These are phyloP conservation scores for Hypoxylon perforatum DNA, from an alignment of 495 filamentous ascomycete species.

Conservation along the genomic window DNA sequence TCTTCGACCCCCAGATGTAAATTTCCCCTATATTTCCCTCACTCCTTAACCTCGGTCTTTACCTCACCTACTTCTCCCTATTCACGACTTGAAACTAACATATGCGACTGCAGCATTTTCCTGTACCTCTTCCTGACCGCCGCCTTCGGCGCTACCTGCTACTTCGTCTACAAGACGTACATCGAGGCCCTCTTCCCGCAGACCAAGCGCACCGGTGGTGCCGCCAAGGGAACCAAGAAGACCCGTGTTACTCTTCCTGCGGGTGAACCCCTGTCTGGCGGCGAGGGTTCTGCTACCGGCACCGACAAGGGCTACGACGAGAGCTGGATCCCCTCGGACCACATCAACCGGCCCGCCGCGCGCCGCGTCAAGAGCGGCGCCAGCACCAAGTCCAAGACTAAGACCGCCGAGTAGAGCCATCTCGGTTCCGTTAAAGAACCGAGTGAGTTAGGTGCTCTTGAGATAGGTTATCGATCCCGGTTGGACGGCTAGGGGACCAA, in stretches of 20 bases:
- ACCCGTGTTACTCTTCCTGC: conserved; percentile 57
- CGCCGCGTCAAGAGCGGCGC: conserved; percentile 80
- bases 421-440: too few species aligned
- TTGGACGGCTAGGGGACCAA: too few species aligned
- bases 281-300: conserved; percentile 72
- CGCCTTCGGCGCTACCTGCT: conserved; percentile 80
- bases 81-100: conserved; percentile 43
- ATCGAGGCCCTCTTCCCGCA: conserved; percentile 96
- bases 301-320: conserved; percentile 83
- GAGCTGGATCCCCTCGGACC: conserved; percentile 93
- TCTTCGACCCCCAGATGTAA: conserved; percentile 97
- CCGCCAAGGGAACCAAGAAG: conserved; percentile 71
- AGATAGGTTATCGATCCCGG: too few species aligned
- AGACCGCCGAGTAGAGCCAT: conserved; percentile 49
- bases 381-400: conserved; percentile 65
- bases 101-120: conserved; percentile 75
- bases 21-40: conserved; percentile 39
- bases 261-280: conserved; percentile 72
- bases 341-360: conserved; percentile 87
- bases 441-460: too few species aligned
- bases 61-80: not conserved
- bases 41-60: not conserved
- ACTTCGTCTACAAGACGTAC: conserved; percentile 99
- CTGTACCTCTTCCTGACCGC: conserved; percentile 91
- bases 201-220: conserved; percentile 74